Base-by-base conservation (phyloP, 2,329 filamentous ascomycete genomes). In the Nannizzia gypsea region DNA sequence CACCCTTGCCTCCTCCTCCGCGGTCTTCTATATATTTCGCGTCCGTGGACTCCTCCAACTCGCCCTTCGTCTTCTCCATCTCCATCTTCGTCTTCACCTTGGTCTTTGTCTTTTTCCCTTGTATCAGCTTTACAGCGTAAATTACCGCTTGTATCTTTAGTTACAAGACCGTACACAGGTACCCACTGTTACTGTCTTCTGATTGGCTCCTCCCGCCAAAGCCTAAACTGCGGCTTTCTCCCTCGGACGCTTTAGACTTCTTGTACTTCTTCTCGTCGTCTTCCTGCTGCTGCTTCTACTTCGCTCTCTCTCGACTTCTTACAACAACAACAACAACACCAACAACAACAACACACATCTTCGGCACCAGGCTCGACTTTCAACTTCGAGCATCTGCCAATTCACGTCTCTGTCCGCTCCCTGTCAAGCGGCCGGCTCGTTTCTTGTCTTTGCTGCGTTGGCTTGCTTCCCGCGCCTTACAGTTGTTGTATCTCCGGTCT, bases 281-380 rank as follows among this genome's bases (percentile, higher is more conserved):
- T 54, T 48, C 57, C 58, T 54, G 57, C 54, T 60, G 48, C 57
- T 62, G 60, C 61, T 60, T 40, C 61, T 60, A 36, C 42, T 44
- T 38, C 50, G 31, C 56, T 44, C 3, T 9, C 46, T 31, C 15
- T 46, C 56, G 15, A 28, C 34, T 60, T n/a, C 13, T n/a, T n/a
- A n/a, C n/a, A n/a, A n/a, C n/a, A n/a, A n/a, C n/a, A n/a, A n/a
- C n/a, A n/a, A n/a, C n/a, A n/a, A n/a, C n/a, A n/a, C n/a, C n/a
- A n/a, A n/a, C n/a, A n/a, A n/a, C n/a, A n/a, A n/a, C n/a, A n/a
- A n/a, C n/a, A n/a, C n/a, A n/a, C n/a, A n/a, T n/a, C n/a, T n/a
- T n/a, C n/a, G n/a, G n/a, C n/a, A n/a, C 48, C 44, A 22, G 22
- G 8, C 5, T 50, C 8, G 44, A 50, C 17, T 50, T 50, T 36